Conservation (phyloP, 208 protist genomes). For the Trichomonas gallinae region DNA sequence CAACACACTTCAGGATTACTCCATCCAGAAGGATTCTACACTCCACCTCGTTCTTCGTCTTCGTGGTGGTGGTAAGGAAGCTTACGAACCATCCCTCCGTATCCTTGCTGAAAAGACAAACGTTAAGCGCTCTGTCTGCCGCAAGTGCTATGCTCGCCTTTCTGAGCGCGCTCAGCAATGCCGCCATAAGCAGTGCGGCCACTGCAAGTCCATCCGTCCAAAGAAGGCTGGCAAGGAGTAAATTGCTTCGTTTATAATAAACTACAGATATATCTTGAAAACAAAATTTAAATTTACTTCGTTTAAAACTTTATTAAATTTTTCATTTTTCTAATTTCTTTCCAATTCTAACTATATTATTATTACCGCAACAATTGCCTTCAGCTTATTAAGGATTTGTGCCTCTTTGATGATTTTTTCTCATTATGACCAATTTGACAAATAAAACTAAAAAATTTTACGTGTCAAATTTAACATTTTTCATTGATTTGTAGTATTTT, state of each 20-base stretch:
- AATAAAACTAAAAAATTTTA: too few species aligned
- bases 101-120: constrained; percentile 11
- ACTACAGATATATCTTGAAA: not conserved
- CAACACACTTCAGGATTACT: constrained; percentile 48
- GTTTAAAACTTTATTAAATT: too few species aligned
- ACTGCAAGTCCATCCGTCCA: not conserved
- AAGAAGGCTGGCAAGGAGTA: not conserved
- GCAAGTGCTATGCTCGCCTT: constrained; percentile 23
- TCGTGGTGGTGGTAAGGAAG: constrained; percentile 95
- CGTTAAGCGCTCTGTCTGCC: not conserved
- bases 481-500: too few species aligned
- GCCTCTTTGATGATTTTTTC: too few species aligned
- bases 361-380: too few species aligned
- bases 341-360: too few species aligned
- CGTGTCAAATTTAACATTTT: too few species aligned
- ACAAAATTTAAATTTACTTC: too few species aligned
- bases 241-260: not conserved
- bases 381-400: too few species aligned
- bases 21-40: constrained; percentile 91
- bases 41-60: constrained; percentile 76
- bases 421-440: too few species aligned
- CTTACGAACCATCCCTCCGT: not conserved
- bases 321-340: too few species aligned
- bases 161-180: not conserved
- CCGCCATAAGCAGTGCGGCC: constrained; percentile 4